phyloP scores from a whole-genome alignment of 2,329 filamentous ascomycete genomes.

The Alternaria sp. region DNA sequence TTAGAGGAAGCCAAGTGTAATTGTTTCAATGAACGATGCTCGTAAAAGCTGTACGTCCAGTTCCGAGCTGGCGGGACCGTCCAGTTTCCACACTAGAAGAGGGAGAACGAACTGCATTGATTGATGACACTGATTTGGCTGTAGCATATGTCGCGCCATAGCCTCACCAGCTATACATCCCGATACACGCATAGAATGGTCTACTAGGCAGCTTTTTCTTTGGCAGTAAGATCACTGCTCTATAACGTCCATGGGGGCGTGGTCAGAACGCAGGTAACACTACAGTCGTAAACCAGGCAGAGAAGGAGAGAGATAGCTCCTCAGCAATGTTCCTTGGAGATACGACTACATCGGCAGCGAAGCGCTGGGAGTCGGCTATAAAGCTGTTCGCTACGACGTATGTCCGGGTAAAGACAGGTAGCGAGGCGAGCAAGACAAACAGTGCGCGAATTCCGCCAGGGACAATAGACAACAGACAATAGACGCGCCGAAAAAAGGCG shows the following conservation, averaged over 20 bases:
- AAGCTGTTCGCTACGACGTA: not conserved
- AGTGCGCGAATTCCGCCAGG: not conserved
- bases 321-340: not conserved
- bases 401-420: conserved; percentile 19
- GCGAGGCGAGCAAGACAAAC: conserved; percentile 4
- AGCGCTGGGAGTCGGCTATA: not conserved
- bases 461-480: not conserved
- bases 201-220: not conserved
- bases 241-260: not conserved
- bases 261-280: not conserved
- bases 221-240: not conserved
- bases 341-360: not conserved
- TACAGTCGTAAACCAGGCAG: not conserved
- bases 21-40: not conserved
- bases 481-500: not conserved
- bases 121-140: not conserved
- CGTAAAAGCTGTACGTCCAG: not conserved
- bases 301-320: not conserved
- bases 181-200: no score
- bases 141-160: not conserved
- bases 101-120: not conserved
- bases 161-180: not conserved
- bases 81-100: not conserved
- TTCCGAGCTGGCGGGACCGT: not conserved
- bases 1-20: not conserved